Base-by-base conservation (phyloP, 2,329 filamentous ascomycete genomes). In the Talaromyces marneffei region DNA sequence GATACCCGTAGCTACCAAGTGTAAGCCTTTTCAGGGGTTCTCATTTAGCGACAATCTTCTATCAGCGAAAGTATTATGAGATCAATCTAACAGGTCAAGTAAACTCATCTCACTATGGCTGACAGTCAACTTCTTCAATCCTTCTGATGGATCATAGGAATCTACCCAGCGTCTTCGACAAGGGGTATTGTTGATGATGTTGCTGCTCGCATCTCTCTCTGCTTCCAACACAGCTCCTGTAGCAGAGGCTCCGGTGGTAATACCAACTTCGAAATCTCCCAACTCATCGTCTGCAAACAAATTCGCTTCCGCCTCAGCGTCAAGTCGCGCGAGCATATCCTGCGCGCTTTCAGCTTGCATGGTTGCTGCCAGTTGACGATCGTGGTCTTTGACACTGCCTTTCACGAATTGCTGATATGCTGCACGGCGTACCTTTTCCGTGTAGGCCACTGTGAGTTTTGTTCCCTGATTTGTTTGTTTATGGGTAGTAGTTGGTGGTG, bases 331-430 rank as follows among this genome's bases (percentile, higher is more conserved):
- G 55, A 65, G 57, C 14, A 59, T 37, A 12, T 68, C 62, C 37
- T 66, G 60, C 8, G 60, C 48, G 3, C 61, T 63, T 29, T 64
- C 29, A 9, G 57, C 46, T n/a, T 57, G 48, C 8, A 64, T 62
- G 25, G 63, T 64, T 12, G 62, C 63, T 1, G 62, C 58, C 6
- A 73, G 64, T 6, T 64, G 54, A 61, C 66, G 60, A 60, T 74
- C 73, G 27, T 69, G 66, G 40, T 70, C 63, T 44, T 68, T 69
- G n/a, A 62, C 65, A 8, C 69, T 72, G 8, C 71, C 71, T 18
- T 69, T 69, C 2, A 70, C 72, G 63, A 69, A 73, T 1, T 67
- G 66, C 14, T 68, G 66, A 53, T 73, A 74, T 12, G 58, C 37
- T 8, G 20, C 33, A n/a, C 39, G 27, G 10, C 25, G 60, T 44